Conservation (phyloP, 2,329 filamentous ascomycete genomes). For the Penicillium oxalicum region DNA sequence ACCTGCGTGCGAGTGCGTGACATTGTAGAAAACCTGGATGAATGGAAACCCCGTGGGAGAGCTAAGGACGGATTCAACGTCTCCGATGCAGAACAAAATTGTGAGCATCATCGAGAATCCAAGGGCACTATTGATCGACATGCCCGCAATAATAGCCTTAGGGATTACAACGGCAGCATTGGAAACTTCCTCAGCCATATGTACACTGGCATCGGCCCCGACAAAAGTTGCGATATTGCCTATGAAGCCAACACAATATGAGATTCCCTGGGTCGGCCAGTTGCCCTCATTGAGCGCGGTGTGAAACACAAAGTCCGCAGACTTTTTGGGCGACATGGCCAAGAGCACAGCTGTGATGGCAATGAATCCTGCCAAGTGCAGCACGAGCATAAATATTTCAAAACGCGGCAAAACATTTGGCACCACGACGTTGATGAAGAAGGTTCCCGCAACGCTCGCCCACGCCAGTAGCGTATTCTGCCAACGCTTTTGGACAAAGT, state of each 20-base stretch:
- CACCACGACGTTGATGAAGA: constrained; percentile 40
- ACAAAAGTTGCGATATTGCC: constrained; percentile 33
- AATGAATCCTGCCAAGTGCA: constrained; percentile 46
- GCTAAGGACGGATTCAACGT: constrained; percentile 27
- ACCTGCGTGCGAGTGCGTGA: constrained; percentile 36
- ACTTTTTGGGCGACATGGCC: constrained; percentile 24
- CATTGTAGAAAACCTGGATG: constrained; percentile 41
- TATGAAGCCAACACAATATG: constrained; percentile 31
- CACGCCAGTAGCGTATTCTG: constrained; percentile 40
- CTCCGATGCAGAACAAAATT: constrained; percentile 32
- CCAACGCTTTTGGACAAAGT: constrained; percentile 32
- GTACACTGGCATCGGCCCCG: constrained; percentile 23
- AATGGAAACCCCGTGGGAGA: constrained; percentile 34
- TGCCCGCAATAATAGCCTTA: constrained; percentile 30
- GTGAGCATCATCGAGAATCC: constrained; percentile 34
- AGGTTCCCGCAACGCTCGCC: constrained; percentile 32
- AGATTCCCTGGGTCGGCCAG: constrained; percentile 30
- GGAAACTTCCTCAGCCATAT: constrained; percentile 37
- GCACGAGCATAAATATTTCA: constrained; percentile 38
- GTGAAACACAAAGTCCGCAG: constrained; percentile 28
- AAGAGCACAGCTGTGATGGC: constrained; percentile 35
- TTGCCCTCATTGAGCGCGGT: constrained; percentile 29
- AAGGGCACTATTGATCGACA: constrained; percentile 32
- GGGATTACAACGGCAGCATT: constrained; percentile 34
- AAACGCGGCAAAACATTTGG: constrained; percentile 39